phyloP scores from a whole-genome alignment of 805 yeast genomes.

The Zygosaccharomyces lentus region DNA sequence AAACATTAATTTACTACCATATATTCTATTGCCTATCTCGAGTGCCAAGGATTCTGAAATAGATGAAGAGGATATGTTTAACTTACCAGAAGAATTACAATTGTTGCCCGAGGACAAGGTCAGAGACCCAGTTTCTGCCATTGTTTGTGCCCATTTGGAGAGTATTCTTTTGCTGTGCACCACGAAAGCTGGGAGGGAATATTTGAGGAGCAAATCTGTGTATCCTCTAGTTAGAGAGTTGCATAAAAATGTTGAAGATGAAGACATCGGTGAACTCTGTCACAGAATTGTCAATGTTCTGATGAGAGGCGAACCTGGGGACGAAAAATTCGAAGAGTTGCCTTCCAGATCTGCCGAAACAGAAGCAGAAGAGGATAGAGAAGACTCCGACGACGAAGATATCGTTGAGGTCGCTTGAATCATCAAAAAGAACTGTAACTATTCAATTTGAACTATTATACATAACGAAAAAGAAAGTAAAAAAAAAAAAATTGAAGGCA shows the following conservation, averaged over 20 bases:
- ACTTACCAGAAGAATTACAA: slow-evolving; percentile 85
- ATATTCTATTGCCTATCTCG: slow-evolving; percentile 74
- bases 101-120: slow-evolving; percentile 67
- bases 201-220: slow-evolving; percentile 72
- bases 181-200: slow-evolving; percentile 66
- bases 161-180: slow-evolving; percentile 75
- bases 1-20: slow-evolving; percentile 71
- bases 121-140: slow-evolving; percentile 66
- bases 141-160: slow-evolving; percentile 72
- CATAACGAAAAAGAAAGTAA: background rate
- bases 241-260: slow-evolving; percentile 53
- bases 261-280: slow-evolving; percentile 59
- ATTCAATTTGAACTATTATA: slow-evolving; percentile 2
- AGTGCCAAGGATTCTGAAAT: slow-evolving; percentile 65
- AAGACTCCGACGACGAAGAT: slow-evolving; percentile 27
- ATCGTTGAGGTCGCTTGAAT: slow-evolving; percentile 37
- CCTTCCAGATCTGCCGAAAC: slow-evolving; percentile 46
- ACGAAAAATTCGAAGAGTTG: slow-evolving; percentile 44
- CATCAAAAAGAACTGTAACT: background rate
- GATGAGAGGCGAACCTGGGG: slow-evolving; percentile 78
- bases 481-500: background rate
- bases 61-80: slow-evolving; percentile 79
- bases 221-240: slow-evolving; percentile 84
- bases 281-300: slow-evolving; percentile 84
- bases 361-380: slow-evolving; percentile 43